Conservation (phyloP, 2,329 filamentous ascomycete species). For the Didymella exigua region DNA sequence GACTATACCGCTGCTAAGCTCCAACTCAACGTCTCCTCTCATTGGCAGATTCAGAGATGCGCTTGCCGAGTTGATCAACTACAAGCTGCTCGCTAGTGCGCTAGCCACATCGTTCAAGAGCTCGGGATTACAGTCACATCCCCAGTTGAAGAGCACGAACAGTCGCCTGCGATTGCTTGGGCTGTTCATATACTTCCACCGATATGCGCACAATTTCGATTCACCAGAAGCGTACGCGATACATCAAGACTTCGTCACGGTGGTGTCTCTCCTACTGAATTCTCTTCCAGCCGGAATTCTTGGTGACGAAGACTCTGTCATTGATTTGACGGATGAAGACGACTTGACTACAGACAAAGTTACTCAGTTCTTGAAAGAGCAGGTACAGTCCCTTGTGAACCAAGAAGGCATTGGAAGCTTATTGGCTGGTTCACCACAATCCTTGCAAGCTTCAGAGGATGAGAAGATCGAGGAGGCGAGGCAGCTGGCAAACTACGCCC, state of each 20-base stretch:
- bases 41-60: slow-evolving; percentile 36
- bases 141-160: slow-evolving; percentile 43
- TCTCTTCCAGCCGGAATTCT: slow-evolving; percentile 62
- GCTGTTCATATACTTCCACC: slow-evolving; percentile 65
- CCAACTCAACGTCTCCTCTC: slow-evolving; percentile 29
- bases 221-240: slow-evolving; percentile 49
- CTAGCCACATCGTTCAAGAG: slow-evolving; percentile 38
- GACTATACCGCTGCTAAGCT: slow-evolving; percentile 45
- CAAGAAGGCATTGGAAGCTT: slow-evolving; percentile 73
- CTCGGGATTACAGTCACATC: slow-evolving; percentile 33
- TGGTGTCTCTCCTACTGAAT: slow-evolving; percentile 62
- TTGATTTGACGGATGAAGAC: slow-evolving; percentile 36
- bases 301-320: slow-evolving; percentile 51
- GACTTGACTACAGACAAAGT: slow-evolving; percentile 31
- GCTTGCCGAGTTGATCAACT: slow-evolving; percentile 57
- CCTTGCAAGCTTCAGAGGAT: slow-evolving; percentile 45
- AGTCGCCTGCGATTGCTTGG: slow-evolving; percentile 63
- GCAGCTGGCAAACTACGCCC: slow-evolving; percentile 80
- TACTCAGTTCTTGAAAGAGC: slow-evolving; percentile 63
- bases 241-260: slow-evolving; percentile 61
- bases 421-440: slow-evolving; percentile 53
- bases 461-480: slow-evolving; percentile 65
- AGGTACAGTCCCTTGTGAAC: slow-evolving; percentile 74
- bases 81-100: slow-evolving; percentile 51
- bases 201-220: slow-evolving; percentile 52